Evolutionary conservation across 179 eudicot species (phyloP), one percentile per base, ranked within the genome.

Genomic region (Beta macrorhiza): DNA sequence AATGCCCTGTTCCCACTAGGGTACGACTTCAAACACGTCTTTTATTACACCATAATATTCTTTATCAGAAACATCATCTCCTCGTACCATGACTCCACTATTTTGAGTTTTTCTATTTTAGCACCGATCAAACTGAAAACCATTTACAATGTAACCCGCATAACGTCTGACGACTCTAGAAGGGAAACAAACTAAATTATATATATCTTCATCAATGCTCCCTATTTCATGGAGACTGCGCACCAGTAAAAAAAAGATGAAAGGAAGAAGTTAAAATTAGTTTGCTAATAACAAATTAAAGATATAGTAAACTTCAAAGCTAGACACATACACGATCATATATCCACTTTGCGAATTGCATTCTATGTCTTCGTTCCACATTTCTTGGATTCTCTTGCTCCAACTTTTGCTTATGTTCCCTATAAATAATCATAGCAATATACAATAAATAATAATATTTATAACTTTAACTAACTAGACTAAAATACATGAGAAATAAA

Each of bases 21-120:
- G 17, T 58, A 58, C n/a, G 1, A 8, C 20, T 52, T 52, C 58
- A 9, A 73, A 51, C 10, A 53, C 20, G 22, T 73, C 76, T 12
- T 22, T 52, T 32, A 73, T 20, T 5, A 73, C 76, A 17, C 76
- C 62, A 73, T 73, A 73, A 73, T 73, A 73, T 9, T 73, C 62
- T 13, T 7, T 32, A 3, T 62, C 29, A 0, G 49, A 45, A 47
- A 15, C 5, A 12, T 45, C 53, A 10, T 61, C 57, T 17, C 79
- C 56, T 12, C 52, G 37, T n/a, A 77, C 69, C 32, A 57, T 20
- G 5, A 63, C 57, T n/a, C 57, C 71, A 63, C 79, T 62, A 47
- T 77, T 63, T 5, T 77, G 71, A 16, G 79, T 61, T 44, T 51
- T 62, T 12, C 67, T 42, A 42, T 44, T 47, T 6, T 63, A 25